Evolutionary conservation across 2,329 filamentous ascomycete species (phyloP), one percentile per base, ranked within the genome.

Genomic region (Calonectria montana): DNA sequence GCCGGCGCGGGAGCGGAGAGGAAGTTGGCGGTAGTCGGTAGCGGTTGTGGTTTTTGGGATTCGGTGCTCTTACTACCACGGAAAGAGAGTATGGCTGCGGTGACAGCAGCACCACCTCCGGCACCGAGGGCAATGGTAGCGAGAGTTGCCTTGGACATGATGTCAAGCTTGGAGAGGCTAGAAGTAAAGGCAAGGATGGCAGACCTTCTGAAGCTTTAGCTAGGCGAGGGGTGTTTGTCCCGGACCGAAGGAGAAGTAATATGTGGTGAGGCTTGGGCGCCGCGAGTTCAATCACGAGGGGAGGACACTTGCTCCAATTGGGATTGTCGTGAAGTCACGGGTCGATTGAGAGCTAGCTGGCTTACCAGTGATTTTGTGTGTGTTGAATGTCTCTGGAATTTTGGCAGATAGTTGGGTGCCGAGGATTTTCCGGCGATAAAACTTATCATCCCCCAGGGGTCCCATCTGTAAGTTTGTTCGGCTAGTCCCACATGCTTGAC

Each of bases 141-240:
- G 77, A 96, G 76, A 39, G 93, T 95, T 27, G 91, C 88, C 83
- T 96, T 96, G 71, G 94, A 95, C 94, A 96, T 96, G 76, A 70
- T 87, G 83, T 70, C 39, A 62, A 61, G 39, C 25, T 61, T 61
- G 16, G 41, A 21, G 37, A 29, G 47, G 35, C 50, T 12, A 57
- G 39, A 39, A 23, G n/a, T n/a, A 31, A 37, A 39, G 37, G 53
- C 37, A 53, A 45, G 59, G 62, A 62, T 27, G 29, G 47, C 41
- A 15, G 64, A n/a, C 23, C 12, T 29, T 57, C 10, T 53, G 35
- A 47, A 39, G 57, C 41, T 27, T 64, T 48, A 15, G 47, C 39
- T 65, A 9, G 29, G 41, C 29, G 18, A 31, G 21, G 37, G 23
- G 48, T 45, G 23, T 7, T 41, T 29, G 3, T n/a, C n/a, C 29